Evolutionary conservation across 495 filamentous ascomycete genomes (phyloP).

Genomic region (Penicillium ucsense): DNA sequence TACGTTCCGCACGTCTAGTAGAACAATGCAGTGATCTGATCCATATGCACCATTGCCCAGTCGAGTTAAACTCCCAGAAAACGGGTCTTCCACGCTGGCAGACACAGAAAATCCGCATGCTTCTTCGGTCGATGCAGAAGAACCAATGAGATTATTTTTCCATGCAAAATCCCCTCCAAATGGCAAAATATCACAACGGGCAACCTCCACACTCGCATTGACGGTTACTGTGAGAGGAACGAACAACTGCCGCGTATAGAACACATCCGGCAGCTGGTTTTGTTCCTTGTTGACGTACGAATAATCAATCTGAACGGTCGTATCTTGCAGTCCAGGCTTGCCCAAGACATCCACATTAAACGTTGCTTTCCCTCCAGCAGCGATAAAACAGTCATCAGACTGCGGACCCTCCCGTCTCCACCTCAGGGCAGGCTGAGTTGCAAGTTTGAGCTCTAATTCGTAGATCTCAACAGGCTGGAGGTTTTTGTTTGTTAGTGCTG

Average conservation of each 20-base stretch:
- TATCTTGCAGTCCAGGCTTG: conserved; percentile 74
- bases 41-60: conserved; percentile 30
- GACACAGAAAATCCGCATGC: conserved; percentile 7
- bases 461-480: conserved; percentile 69
- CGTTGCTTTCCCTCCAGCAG: conserved; percentile 55
- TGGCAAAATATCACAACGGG: conserved; percentile 68
- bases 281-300: conserved; percentile 55
- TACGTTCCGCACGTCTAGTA: conserved; percentile 78
- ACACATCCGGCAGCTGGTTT: conserved; percentile 55
- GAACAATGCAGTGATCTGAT: conserved; percentile 64
- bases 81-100: conserved; percentile 20
- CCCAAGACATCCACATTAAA: conserved; percentile 82
- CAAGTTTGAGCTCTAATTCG: conserved; percentile 70
- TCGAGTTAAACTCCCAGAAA: conserved; percentile 32
- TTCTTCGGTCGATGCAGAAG: conserved; percentile 1
- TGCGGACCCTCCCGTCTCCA: conserved; percentile 47
- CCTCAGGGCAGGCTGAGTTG: conserved; percentile 62
- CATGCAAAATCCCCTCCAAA: conserved; percentile 50
- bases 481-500: conserved; percentile 64
- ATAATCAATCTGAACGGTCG: conserved; percentile 76
- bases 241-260: conserved; percentile 76
- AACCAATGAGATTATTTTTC: conserved; percentile 27
- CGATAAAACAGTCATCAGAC: conserved; percentile 44
- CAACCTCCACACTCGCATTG: conserved; percentile 76
- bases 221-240: conserved; percentile 82